Evolutionary conservation across 164 flowering plant genomes (phyloP).

Genomic region (Tetrastigma voinierianum): DNA sequence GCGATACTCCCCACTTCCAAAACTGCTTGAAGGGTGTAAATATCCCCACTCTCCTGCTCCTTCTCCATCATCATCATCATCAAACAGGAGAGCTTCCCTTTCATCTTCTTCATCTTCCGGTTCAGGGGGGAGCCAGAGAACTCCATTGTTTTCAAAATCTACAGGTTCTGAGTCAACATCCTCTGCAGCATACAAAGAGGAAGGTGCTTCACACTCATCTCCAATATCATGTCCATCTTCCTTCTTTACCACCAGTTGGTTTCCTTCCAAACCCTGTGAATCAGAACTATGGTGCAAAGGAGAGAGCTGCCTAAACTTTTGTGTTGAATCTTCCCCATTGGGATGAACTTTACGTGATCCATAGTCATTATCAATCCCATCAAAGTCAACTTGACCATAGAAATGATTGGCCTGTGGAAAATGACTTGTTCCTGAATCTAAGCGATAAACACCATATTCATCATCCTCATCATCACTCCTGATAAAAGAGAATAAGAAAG

Average conservation of each 20-base stretch:
- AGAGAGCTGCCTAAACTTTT: conserved; percentile 43
- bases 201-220: conserved; percentile 39
- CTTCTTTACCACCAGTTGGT: conserved; percentile 28
- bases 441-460: conserved; percentile 49
- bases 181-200: conserved; percentile 49
- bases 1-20: conserved; percentile 78
- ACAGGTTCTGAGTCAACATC: conserved; percentile 66
- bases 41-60: conserved; percentile 82
- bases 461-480: conserved; percentile 77
- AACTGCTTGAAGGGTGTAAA: conserved; percentile 63
- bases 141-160: conserved; percentile 91
- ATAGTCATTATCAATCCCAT: conserved; percentile 45
- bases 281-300: conserved; percentile 31
- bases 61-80: conserved; percentile 79
- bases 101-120: conserved; percentile 98
- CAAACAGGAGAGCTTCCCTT: conserved; percentile 54
- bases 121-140: conserved; percentile 96
- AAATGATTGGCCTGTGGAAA: conserved; percentile 40
- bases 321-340: conserved; percentile 40
- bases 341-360: conserved; percentile 45
- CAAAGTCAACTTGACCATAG: conserved; percentile 39
- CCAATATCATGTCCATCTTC: conserved; percentile 34
- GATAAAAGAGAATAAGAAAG: conserved; percentile 20
- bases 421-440: conserved; percentile 46
- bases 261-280: conserved; percentile 30